These are phyloP conservation scores for Ceratobasidium theobromae DNA, from an alignment of 1,284 basidiomycete genomes.

Conservation along the genomic window DNA sequence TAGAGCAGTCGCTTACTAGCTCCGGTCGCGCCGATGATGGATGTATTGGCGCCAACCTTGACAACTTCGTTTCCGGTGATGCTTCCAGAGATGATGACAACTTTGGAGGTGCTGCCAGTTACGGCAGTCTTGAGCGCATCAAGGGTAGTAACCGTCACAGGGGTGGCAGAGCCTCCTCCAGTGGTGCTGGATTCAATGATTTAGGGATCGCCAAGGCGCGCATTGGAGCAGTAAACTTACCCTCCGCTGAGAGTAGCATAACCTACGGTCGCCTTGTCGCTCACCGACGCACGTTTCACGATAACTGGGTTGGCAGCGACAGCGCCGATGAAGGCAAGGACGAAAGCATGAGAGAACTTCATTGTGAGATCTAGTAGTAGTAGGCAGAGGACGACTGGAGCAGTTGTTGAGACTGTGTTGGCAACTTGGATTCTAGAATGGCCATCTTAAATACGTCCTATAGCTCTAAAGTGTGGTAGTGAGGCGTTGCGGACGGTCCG, in stretches of 20 bases:
- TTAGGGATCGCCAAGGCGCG: neutral
- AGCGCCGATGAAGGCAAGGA: neutral
- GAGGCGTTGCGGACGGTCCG: no score
- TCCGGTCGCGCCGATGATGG: constrained; percentile 45
- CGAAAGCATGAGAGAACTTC: neutral
- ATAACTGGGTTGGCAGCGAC: neutral
- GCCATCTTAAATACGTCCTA: no score
- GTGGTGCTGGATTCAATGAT: neutral
- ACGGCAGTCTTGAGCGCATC: neutral
- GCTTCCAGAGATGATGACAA: constrained; percentile 41
- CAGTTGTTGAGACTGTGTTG: no score
- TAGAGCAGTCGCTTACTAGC: constrained; percentile 28
- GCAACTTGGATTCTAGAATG: no score
- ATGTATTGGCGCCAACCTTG: constrained; percentile 49
- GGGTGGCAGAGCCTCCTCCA: constrained; percentile 7
- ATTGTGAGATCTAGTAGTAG: no score
- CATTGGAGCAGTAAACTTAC: no score
- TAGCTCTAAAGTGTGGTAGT: no score
- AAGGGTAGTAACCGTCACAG: constrained; percentile 4
- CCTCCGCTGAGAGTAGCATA: constrained; percentile 24
- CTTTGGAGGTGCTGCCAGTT: neutral
- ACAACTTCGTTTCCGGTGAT: constrained; percentile 50
- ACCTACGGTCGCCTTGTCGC: neutral
- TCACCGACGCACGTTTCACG: neutral
- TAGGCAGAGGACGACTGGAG: no score